Conservation (phyloP, 345 rosid species). For the Kernera saxatilis region DNA sequence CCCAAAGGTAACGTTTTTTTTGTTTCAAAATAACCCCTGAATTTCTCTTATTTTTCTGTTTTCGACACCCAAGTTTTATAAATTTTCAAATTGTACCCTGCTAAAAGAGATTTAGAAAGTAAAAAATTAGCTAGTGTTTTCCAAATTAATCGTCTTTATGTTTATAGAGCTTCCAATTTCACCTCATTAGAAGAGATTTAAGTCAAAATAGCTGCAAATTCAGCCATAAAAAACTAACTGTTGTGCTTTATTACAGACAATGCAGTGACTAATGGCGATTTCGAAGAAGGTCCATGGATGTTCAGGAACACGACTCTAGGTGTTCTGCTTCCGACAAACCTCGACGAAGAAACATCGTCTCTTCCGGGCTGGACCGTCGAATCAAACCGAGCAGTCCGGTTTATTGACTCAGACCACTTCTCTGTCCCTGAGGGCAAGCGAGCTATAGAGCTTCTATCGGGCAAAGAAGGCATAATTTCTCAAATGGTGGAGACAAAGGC, state of each 20-base stretch:
- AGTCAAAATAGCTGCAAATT: too few relatives aligned
- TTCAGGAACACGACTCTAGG: conserved; percentile 74
- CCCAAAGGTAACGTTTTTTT: conserved; percentile 49
- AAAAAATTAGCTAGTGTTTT: not conserved
- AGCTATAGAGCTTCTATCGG: conserved; percentile 78
- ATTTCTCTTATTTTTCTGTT: not conserved
- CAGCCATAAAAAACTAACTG: not conserved
- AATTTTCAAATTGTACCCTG: not conserved
- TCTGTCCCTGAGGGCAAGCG: conserved; percentile 80
- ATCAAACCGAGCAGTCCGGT: conserved; percentile 83
- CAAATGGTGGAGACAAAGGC: conserved; percentile 82
- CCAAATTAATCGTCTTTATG: not conserved
- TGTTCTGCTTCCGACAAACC: conserved; percentile 80
- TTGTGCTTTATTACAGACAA: conserved; percentile 42
- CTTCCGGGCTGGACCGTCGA: conserved; percentile 95
- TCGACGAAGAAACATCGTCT: conserved; percentile 72
- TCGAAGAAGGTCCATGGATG: conserved; percentile 97
- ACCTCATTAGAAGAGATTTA: not conserved
- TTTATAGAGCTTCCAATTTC: not conserved
- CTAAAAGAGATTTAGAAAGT: not conserved
- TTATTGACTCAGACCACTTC: conserved; percentile 75
- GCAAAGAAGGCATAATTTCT: conserved; percentile 92
- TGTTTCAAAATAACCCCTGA: not conserved
- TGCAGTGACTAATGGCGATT: conserved; percentile 82
- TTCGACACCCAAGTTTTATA: not conserved